phyloP scores from a whole-genome alignment of 495 filamentous ascomycete genomes.

The Margaritispora aquatica region DNA sequence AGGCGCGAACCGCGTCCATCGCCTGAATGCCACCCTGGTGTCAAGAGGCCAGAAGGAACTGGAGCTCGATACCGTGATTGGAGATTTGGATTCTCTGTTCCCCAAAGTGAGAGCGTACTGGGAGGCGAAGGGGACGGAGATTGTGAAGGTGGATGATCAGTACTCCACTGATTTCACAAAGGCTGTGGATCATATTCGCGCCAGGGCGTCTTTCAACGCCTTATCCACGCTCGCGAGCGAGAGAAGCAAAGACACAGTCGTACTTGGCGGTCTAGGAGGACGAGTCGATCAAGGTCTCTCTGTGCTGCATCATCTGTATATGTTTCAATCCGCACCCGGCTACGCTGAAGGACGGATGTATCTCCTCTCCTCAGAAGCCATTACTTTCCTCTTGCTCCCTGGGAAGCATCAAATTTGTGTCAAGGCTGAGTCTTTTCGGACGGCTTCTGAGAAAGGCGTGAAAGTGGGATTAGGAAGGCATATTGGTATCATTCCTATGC shows the following conservation, averaged over 20 bases:
- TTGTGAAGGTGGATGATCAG: constrained; percentile 68
- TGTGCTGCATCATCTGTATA: constrained; percentile 72
- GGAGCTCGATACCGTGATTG: constrained; percentile 66
- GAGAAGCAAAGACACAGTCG: constrained; percentile 43
- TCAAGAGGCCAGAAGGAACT: constrained; percentile 8
- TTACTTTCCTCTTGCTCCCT: constrained; percentile 69
- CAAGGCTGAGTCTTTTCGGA: too few species aligned
- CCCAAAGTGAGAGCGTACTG: constrained; percentile 55
- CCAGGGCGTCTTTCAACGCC: not conserved
- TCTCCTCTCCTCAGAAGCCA: constrained; percentile 68
- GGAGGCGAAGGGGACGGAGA: constrained; percentile 37
- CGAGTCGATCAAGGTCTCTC: constrained; percentile 89
- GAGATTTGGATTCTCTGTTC: constrained; percentile 81
- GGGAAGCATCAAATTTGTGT: constrained; percentile 64
- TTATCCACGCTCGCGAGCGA: not conserved
- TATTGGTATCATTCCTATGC: constrained; percentile 81
- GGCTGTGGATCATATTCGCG: constrained; percentile 46
- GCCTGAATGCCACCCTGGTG: not conserved
- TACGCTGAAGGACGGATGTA: constrained; percentile 49
- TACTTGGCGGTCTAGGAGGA: constrained; percentile 80
- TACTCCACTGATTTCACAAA: constrained; percentile 82
- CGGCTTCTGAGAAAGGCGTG: constrained; percentile 27
- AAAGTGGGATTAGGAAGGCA: constrained; percentile 49
- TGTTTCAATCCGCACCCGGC: constrained; percentile 41
- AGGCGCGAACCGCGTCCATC: constrained; percentile 61